Conservation (phyloP, 2,329 filamentous ascomycete species). For the Lecanicillium sp. region DNA sequence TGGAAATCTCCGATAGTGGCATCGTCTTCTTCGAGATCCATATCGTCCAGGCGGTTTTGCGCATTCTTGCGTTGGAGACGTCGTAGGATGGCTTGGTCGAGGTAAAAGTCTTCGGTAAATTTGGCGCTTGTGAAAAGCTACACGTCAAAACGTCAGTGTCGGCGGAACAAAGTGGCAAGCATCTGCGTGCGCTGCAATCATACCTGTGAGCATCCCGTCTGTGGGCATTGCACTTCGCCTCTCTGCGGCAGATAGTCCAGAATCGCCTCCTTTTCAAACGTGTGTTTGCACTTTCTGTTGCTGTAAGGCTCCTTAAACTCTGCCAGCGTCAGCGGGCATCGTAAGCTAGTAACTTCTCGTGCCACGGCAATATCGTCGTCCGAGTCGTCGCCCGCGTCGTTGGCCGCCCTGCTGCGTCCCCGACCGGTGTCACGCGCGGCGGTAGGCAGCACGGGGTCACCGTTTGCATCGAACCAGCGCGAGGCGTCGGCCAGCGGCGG, state of each 20-base stretch:
- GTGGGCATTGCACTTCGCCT: constrained; percentile 51
- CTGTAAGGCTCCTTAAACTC: constrained; percentile 61
- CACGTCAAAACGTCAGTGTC: not conserved
- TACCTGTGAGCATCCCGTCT: constrained; percentile 57
- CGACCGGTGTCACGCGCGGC: constrained; percentile 13
- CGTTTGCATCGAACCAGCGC: constrained; percentile 47
- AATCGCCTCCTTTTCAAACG: constrained; percentile 63
- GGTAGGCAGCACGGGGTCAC: constrained; percentile 33
- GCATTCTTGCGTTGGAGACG: constrained; percentile 50
- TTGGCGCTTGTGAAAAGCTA: constrained; percentile 40
- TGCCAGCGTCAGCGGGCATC: constrained; percentile 62
- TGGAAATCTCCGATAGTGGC: not conserved
- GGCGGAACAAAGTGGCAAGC: not conserved
- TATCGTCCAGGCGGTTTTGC: constrained; percentile 32
- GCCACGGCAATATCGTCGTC: constrained; percentile 66
- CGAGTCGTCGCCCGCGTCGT: constrained; percentile 40
- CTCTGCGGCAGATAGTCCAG: constrained; percentile 44
- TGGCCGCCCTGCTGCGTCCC: constrained; percentile 16
- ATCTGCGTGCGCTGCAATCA: constrained; percentile 14
- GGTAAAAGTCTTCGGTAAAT: constrained; percentile 44
- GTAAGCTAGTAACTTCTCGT: constrained; percentile 57
- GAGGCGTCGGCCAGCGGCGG: constrained; percentile 47
- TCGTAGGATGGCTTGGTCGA: constrained; percentile 51
- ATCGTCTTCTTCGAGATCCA: constrained; percentile 34
- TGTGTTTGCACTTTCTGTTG: constrained; percentile 62